Percentiles rank a stretch among this genome's conserved stretches.
These are phyloP conservation scores for Manihot esculenta DNA, from an alignment of 441 rosid species.

Conservation along the genomic window DNA sequence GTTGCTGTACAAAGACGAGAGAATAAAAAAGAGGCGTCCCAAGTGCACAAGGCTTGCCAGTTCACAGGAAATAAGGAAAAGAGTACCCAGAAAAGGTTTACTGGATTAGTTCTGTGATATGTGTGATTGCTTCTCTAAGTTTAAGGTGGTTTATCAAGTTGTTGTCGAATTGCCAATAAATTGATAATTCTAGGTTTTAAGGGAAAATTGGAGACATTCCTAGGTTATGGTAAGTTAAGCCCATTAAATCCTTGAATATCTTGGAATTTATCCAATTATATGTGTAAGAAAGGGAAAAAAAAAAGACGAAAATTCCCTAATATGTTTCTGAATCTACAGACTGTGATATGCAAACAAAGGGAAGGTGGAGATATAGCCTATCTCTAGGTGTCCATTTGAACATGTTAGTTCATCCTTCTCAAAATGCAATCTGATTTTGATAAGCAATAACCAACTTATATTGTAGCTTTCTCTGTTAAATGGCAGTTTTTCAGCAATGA, in stretches of 20 bases:
- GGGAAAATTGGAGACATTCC: background rate
- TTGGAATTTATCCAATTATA: no score
- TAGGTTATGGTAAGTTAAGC: background rate
- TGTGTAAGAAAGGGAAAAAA: no score
- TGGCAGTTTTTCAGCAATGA: slow-evolving; percentile 7
- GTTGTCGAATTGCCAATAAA: background rate
- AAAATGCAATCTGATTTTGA: background rate
- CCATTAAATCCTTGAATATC: no score
- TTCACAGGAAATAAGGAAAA: background rate
- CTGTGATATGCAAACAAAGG: background rate
- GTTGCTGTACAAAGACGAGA: no score
- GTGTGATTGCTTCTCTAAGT: background rate
- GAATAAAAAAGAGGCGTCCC: background rate
- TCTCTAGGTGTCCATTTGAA: background rate
- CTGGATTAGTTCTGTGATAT: background rate
- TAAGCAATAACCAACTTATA: background rate
- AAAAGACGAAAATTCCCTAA: background rate
- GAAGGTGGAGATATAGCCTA: background rate
- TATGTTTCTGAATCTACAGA: background rate
- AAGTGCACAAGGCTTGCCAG: background rate
- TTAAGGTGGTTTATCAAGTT: background rate
- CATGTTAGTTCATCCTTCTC: background rate
- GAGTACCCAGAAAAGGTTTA: background rate
- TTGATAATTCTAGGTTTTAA: background rate
- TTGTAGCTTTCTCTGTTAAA: background rate